Conservation (phyloP, 441 rosid genomes). For the Cnidoscolus chayamansa region DNA sequence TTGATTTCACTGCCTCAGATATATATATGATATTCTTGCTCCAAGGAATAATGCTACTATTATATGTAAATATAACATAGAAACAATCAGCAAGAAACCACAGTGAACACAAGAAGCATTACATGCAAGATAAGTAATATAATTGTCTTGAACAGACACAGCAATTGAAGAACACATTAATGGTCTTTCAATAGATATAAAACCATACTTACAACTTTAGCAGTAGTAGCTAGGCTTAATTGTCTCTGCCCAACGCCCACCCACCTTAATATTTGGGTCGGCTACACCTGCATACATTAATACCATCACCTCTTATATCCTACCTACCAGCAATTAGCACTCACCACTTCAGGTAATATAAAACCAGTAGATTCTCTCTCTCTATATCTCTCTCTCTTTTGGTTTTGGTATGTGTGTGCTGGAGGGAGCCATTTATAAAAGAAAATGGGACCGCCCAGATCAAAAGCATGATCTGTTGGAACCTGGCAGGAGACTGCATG, state of each 20-base stretch:
- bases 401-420: not conserved
- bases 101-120: not conserved
- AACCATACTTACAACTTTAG: slow-evolving; percentile 15
- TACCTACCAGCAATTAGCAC: slow-evolving; percentile 30
- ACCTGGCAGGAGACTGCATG: slow-evolving; percentile 12
- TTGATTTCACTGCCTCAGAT: not conserved
- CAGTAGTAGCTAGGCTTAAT: slow-evolving; percentile 34
- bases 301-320: slow-evolving; percentile 35
- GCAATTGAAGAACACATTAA: not conserved
- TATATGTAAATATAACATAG: too few relatives aligned
- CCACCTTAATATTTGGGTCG: slow-evolving; percentile 34
- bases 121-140: not conserved
- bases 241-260: slow-evolving; percentile 46
- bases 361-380: not conserved
- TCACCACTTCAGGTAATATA: slow-evolving; percentile 2
- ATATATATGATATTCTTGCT: not conserved
- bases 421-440: slow-evolving; percentile 1
- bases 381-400: not conserved
- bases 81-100: too few relatives aligned
- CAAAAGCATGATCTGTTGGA: slow-evolving; percentile 20
- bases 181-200: slow-evolving; percentile 8
- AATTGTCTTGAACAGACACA: too few relatives aligned
- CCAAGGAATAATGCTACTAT: not conserved
- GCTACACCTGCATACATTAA: slow-evolving; percentile 47
- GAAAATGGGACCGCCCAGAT: slow-evolving; percentile 19